These are phyloP conservation scores for Diaporthe ilicicola DNA, from an alignment of 2,329 filamentous ascomycete species.

Conservation along the genomic window DNA sequence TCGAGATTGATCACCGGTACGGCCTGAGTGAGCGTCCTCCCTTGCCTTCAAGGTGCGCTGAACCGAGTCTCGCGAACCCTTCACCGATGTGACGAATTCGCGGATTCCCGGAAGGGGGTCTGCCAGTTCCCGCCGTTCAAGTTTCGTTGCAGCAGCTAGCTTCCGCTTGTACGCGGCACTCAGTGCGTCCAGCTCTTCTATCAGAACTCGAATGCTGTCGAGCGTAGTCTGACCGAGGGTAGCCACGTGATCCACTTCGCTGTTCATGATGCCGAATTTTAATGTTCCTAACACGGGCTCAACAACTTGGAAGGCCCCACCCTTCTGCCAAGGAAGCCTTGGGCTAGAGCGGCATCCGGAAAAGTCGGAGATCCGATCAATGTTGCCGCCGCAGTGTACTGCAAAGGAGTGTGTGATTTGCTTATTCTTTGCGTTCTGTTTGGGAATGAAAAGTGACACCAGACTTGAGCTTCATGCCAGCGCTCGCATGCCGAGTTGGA, in stretches of 20 bases:
- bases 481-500: background rate
- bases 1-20: background rate
- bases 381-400: background rate
- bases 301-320: background rate
- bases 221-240: slow-evolving; percentile 18
- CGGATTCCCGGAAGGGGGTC: slow-evolving; percentile 31
- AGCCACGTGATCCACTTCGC: slow-evolving; percentile 14
- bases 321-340: background rate
- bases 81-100: slow-evolving; percentile 32
- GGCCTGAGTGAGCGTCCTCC: background rate
- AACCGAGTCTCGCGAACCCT: slow-evolving; percentile 28
- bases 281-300: background rate
- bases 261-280: background rate
- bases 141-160: slow-evolving; percentile 21
- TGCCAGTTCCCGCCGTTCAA: slow-evolving; percentile 31
- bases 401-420: background rate
- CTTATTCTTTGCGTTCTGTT: background rate
- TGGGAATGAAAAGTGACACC: background rate
- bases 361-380: background rate
- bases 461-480: background rate
- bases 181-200: slow-evolving; percentile 28
- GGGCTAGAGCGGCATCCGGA: too few species aligned
- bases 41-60: slow-evolving; percentile 29
- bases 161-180: slow-evolving; percentile 29
- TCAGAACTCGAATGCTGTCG: slow-evolving; percentile 23